These are phyloP conservation scores for Crotalaria pallida DNA, from an alignment of 306 rosid species.

Conservation along the genomic window DNA sequence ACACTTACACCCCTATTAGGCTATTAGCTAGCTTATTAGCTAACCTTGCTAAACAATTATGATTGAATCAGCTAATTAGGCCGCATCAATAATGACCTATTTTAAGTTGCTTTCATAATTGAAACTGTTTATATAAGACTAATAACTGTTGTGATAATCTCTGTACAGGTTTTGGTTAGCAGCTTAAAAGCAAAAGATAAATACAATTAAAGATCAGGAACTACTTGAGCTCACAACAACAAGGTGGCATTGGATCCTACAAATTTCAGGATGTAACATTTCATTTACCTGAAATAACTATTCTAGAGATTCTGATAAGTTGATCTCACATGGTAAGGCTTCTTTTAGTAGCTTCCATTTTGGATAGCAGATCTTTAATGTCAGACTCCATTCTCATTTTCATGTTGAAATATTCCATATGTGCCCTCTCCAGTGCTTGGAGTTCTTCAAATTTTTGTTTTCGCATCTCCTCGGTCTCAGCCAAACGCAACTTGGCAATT, in stretches of 20 bases:
- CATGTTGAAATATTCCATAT: slow-evolving; percentile 74
- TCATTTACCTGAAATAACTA: slow-evolving; percentile 41
- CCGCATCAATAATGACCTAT: slow-evolving; percentile 7
- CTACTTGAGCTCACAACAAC: slow-evolving; percentile 29
- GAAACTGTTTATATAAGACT: slow-evolving; percentile 33
- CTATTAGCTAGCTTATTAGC: no score
- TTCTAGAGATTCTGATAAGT: slow-evolving; percentile 14
- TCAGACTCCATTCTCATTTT: slow-evolving; percentile 90
- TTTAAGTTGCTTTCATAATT: slow-evolving; percentile 27
- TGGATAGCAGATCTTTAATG: slow-evolving; percentile 72
- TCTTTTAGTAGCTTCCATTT: slow-evolving; percentile 94
- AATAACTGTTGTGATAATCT: slow-evolving; percentile 37
- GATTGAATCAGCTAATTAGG: no score
- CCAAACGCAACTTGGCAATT: slow-evolving; percentile 58
- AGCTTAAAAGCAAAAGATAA: slow-evolving; percentile 30
- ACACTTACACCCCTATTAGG: no score
- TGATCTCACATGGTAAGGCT: slow-evolving; percentile 64
- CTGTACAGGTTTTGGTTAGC: slow-evolving; percentile 69
- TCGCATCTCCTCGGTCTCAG: slow-evolving; percentile 72
- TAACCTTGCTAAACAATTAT: no score
- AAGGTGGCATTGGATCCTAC: slow-evolving; percentile 29
- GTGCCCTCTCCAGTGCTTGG: slow-evolving; percentile 71
- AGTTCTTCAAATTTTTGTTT: slow-evolving; percentile 75
- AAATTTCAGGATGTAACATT: slow-evolving; percentile 22
- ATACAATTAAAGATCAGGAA: slow-evolving; percentile 36